Base-by-base conservation (phyloP, 495 filamentous ascomycete genomes). In the Chaetomium cochliodes region DNA sequence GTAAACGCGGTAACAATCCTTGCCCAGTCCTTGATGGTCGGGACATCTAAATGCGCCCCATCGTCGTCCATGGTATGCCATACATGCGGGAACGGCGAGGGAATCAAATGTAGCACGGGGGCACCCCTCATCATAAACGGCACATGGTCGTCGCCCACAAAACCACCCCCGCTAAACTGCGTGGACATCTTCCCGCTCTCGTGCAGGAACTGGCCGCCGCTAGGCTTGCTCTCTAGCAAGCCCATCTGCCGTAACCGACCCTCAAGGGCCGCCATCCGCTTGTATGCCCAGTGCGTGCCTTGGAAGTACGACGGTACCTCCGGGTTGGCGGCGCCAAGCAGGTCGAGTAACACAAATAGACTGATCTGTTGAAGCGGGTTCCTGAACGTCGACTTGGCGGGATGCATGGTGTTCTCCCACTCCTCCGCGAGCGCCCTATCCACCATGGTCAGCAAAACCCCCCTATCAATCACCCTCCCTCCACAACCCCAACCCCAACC, bases 281-380 rank as follows among this genome's bases (percentile, higher is more conserved):
- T 78, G 72, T 97, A 97, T 0, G 92, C 92, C 92, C 93, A 96
- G 68, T 97, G 92, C 2, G 92, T 96, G 4, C 87, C 87, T 50
- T 83, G 81, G 75, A 92, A 96, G 72, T 91, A 96, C 0, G 88
- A 92, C 8, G 88, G 89, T 7, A 97, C 83, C 7, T 73, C 74
- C 0, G 92, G 92, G 26, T 81, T 72, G 15, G 81, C 72, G 3
- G 85, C 74, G 8, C 93, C 93, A 1, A 97, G 83, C n/a, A 96
- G 80, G 75, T 97, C 93, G 9, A 97, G 80, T 16, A 97, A 85
- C 28, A 97, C 81, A 70, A 97, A 97, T 16, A 96, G 78, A 30
- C 84, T 86, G 51, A 97, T 96, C 46, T 88, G 87, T 0, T 84
- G 81, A 15, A 97, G 74, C 0, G 86, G 85, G 28, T 84, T 92